Conservation (phyloP, 2,329 filamentous ascomycete species). For the Seiridium cupressi region DNA sequence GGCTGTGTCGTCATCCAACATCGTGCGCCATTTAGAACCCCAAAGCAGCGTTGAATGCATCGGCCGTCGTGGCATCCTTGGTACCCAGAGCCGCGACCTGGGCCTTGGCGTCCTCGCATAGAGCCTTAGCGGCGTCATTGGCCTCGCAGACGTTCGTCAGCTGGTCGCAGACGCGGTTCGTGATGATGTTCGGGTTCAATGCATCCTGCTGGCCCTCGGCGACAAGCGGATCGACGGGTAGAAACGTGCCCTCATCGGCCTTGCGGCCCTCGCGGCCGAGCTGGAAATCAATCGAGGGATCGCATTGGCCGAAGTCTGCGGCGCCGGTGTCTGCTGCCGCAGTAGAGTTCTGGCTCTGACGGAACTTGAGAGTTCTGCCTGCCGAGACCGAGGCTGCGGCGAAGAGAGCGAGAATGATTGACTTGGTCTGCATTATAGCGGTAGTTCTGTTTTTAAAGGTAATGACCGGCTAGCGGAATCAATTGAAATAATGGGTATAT, state of each 20-base stretch:
- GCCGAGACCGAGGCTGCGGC: conserved; percentile 12
- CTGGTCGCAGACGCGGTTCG: conserved; percentile 60
- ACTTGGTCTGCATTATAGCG: conserved; percentile 18
- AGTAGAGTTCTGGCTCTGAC: conserved; percentile 15
- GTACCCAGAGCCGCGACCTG: conserved; percentile 48
- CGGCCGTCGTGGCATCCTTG: conserved; percentile 44
- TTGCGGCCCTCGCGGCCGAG: conserved; percentile 49
- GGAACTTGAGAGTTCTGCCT: conserved; percentile 11
- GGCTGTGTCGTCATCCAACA: neutral
- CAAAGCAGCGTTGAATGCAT: conserved; percentile 43
- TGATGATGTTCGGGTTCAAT: conserved; percentile 64
- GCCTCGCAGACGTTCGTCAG: conserved; percentile 59
- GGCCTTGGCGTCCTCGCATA: conserved; percentile 46
- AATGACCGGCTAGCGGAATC: conserved; percentile 1
- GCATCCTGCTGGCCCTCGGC: conserved; percentile 55
- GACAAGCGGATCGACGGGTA: conserved; percentile 53
- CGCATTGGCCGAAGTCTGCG: conserved; percentile 48
- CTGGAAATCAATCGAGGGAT: conserved; percentile 54
- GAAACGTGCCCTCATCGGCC: conserved; percentile 55
- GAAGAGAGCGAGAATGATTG: conserved; percentile 17
- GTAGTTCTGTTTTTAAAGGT: neutral
- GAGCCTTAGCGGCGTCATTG: conserved; percentile 49
- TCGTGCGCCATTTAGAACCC: conserved; percentile 28
- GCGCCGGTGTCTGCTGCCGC: conserved; percentile 20
- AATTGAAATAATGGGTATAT: conserved; percentile 3